Conservation (phyloP, 768 basidiomycete species). For the Hebeloma cylindrosporum region DNA sequence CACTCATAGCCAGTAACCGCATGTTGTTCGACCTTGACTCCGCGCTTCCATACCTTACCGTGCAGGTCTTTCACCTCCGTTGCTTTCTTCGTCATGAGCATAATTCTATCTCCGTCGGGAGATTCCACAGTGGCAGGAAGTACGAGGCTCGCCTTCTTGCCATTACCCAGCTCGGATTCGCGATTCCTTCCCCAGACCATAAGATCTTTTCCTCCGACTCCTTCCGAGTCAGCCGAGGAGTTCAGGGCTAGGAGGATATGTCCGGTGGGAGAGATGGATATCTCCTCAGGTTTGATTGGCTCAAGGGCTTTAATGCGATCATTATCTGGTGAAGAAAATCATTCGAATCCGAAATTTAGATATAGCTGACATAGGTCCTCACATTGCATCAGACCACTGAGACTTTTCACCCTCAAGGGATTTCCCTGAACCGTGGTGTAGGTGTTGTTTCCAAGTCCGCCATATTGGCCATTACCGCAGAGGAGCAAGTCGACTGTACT, state of each 20-base stretch:
- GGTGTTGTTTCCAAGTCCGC: conserved; percentile 67
- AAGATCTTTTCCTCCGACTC: conserved; percentile 63
- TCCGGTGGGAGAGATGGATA: conserved; percentile 72
- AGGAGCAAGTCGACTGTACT: conserved; percentile 54
- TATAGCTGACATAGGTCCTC: conserved; percentile 28
- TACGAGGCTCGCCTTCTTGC: conserved; percentile 59
- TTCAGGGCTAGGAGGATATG: conserved; percentile 77
- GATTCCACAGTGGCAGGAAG: conserved; percentile 52
- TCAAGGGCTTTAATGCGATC: conserved; percentile 59
- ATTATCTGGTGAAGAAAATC: conserved; percentile 49
- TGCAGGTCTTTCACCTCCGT: conserved; percentile 56
- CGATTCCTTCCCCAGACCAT: conserved; percentile 74
- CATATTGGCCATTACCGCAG: conserved; percentile 83
- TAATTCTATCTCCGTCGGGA: conserved; percentile 55
- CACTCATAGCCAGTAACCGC: conserved; percentile 62
- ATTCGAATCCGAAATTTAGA: conserved; percentile 1
- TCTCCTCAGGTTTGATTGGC: conserved; percentile 59
- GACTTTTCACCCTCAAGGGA: conserved; percentile 71
- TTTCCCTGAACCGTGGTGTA: conserved; percentile 71
- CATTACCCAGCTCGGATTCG: conserved; percentile 74
- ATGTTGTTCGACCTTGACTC: conserved; percentile 63
- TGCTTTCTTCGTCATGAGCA: conserved; percentile 52
- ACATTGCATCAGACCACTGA: conserved; percentile 90
- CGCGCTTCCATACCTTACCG: conserved; percentile 59
- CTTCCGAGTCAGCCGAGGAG: conserved; percentile 48